These are phyloP conservation scores for Cercospora zeina DNA, from an alignment of 2,329 filamentous ascomycete genomes.

Conservation along the genomic window DNA sequence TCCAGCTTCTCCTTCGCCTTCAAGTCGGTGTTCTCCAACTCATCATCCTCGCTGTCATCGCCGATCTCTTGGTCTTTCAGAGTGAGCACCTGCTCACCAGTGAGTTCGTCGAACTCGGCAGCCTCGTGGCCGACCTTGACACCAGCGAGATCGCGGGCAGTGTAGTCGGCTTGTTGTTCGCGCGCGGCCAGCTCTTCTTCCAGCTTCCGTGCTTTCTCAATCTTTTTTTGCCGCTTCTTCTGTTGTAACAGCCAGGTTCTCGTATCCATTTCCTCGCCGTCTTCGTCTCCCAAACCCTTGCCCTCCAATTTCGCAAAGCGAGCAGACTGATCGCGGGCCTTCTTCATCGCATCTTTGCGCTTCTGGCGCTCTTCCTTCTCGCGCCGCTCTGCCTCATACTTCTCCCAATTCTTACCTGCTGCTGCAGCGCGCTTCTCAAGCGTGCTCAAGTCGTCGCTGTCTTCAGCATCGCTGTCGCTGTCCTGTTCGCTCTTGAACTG, in stretches of 20 bases:
- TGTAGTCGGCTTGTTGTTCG: constrained; percentile 71
- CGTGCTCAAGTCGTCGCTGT: constrained; percentile 70
- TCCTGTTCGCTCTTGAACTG: constrained; percentile 57
- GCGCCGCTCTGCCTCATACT: constrained; percentile 65
- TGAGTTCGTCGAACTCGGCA: constrained; percentile 70
- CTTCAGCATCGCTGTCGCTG: constrained; percentile 39
- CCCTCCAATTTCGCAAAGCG: constrained; percentile 75
- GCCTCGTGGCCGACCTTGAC: constrained; percentile 90
- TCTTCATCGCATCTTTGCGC: constrained; percentile 79
- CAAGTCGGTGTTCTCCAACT: constrained; percentile 76
- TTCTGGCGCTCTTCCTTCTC: constrained; percentile 78
- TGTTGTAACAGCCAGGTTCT: constrained; percentile 83
- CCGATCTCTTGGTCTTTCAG: constrained; percentile 91
- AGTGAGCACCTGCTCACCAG: constrained; percentile 83
- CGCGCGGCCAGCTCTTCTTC: constrained; percentile 78
- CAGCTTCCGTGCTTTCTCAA: constrained; percentile 67
- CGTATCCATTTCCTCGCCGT: constrained; percentile 67
- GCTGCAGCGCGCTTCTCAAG: constrained; percentile 76
- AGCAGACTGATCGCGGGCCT: constrained; percentile 79
- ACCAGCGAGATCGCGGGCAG: constrained; percentile 80
- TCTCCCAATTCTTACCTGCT: constrained; percentile 73
- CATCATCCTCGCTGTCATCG: constrained; percentile 78
- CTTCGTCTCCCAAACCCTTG: constrained; percentile 78
- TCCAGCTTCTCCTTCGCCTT: constrained; percentile 70
- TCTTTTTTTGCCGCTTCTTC: constrained; percentile 93